These are phyloP conservation scores for Aspergillus spinulosporus DNA, from an alignment of 2,329 filamentous ascomycete genomes.

Conservation along the genomic window DNA sequence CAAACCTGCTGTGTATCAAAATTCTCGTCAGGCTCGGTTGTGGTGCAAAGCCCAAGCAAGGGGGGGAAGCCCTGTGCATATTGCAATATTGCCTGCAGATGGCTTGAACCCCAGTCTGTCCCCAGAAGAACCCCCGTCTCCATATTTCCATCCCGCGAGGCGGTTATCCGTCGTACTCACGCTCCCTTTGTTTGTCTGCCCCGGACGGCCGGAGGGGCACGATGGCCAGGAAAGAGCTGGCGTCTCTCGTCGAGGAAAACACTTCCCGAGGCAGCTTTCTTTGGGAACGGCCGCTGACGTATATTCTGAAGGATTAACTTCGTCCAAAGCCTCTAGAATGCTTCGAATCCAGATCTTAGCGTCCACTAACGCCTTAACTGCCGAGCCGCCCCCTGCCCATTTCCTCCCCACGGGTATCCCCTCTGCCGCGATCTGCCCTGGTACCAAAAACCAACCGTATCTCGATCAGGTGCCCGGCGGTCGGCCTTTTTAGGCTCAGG, in stretches of 20 bases:
- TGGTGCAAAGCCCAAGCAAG: slow-evolving; percentile 14
- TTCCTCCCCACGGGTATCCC: not conserved
- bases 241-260: no score
- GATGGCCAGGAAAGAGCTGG: not conserved
- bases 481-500: not conserved
- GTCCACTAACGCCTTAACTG: not conserved
- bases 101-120: not conserved
- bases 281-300: no score
- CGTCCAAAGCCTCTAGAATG: not conserved
- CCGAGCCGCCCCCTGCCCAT: not conserved
- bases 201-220: not conserved
- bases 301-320: not conserved
- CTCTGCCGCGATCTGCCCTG: not conserved
- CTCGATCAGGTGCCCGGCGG: not conserved
- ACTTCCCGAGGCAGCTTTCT: no score
- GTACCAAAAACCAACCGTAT: not conserved
- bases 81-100: slow-evolving; percentile 5
- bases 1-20: slow-evolving; percentile 3
- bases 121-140: not conserved
- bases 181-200: not conserved
- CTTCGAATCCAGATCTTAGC: not conserved
- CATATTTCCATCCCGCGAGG: not conserved
- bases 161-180: not conserved
- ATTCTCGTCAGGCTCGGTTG: slow-evolving; percentile 2
- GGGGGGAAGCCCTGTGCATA: slow-evolving; percentile 17